Percentiles rank a stretch among this genome's conserved stretches.
Evolutionary conservation across 2,329 filamentous ascomycete species (phyloP).

Genomic region (Talaromyces sp.): DNA sequence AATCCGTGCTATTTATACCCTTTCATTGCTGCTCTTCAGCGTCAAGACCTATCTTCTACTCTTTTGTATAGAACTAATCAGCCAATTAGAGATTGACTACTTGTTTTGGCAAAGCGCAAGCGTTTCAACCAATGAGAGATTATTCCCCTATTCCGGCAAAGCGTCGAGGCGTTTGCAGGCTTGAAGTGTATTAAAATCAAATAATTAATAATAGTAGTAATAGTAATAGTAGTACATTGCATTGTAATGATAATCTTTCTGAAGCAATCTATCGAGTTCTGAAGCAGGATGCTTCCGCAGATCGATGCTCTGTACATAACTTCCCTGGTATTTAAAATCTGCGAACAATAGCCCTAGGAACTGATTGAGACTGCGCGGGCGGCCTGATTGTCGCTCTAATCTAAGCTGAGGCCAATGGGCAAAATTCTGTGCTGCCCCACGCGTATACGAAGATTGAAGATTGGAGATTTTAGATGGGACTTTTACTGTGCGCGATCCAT

Average conservation of each 20-base stretch:
- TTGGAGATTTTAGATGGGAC: background rate
- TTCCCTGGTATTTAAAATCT: too few species aligned
- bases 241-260: background rate
- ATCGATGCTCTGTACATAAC: too few species aligned
- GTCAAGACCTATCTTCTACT: background rate
- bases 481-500: background rate
- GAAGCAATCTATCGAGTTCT: background rate
- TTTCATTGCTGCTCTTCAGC: too few species aligned
- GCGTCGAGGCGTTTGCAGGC: background rate
- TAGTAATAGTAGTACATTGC: background rate
- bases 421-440: background rate
- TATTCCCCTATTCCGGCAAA: background rate
- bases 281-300: background rate
- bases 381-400: background rate
- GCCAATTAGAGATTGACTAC: constrained; percentile 7
- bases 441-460: background rate
- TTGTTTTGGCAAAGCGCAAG: background rate
- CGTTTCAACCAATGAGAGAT: background rate
- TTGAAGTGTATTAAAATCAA: background rate
- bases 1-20: constrained; percentile 1
- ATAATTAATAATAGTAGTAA: background rate
- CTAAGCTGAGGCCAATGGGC: too few species aligned
- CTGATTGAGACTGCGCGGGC: background rate
- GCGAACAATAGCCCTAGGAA: background rate
- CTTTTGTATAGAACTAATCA: background rate